Percentiles rank a stretch among this genome's conserved stretches.
Evolutionary conservation across 495 filamentous ascomycete genomes (phyloP).

Genomic region (Tuber umbilicatum): DNA sequence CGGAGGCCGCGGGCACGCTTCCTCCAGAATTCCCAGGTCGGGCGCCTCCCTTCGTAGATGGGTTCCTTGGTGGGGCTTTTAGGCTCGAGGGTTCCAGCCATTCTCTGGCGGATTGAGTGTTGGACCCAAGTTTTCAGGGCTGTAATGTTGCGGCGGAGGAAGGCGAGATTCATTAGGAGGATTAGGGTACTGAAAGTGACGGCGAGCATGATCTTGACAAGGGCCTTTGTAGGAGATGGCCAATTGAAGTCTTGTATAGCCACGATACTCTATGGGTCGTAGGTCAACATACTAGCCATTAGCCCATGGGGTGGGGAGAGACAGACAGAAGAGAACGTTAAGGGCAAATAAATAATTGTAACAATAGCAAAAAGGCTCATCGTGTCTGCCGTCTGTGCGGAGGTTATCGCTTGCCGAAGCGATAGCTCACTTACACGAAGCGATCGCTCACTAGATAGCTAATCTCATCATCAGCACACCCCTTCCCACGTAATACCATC

Average conservation of each 20-base stretch:
- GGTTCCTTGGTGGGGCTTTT: neutral
- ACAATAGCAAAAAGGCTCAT: constrained; percentile 5
- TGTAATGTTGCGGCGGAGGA: neutral
- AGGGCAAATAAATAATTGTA: too few relatives aligned
- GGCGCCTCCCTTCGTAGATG: neutral
- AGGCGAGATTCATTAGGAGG: too few relatives aligned
- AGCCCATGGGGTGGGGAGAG: neutral
- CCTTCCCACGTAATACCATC: too few relatives aligned
- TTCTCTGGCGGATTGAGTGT: neutral
- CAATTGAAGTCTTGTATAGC: neutral
- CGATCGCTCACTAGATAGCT: too few relatives aligned
- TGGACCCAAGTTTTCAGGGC: neutral
- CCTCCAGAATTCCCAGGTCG: neutral
- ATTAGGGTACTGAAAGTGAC: too few relatives aligned
- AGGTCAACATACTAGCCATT: neutral
- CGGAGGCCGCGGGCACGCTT: too few relatives aligned
- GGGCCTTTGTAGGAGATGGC: neutral
- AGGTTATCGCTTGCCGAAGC: neutral
- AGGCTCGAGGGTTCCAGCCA: neutral
- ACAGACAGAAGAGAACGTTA: neutral
- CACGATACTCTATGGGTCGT: neutral
- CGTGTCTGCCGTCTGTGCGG: neutral
- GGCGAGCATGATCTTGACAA: neutral
- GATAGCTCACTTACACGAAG: neutral
- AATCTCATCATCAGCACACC: too few relatives aligned